phyloP scores from a whole-genome alignment of 495 filamentous ascomycete genomes.

The Daldinia vernicosa region DNA sequence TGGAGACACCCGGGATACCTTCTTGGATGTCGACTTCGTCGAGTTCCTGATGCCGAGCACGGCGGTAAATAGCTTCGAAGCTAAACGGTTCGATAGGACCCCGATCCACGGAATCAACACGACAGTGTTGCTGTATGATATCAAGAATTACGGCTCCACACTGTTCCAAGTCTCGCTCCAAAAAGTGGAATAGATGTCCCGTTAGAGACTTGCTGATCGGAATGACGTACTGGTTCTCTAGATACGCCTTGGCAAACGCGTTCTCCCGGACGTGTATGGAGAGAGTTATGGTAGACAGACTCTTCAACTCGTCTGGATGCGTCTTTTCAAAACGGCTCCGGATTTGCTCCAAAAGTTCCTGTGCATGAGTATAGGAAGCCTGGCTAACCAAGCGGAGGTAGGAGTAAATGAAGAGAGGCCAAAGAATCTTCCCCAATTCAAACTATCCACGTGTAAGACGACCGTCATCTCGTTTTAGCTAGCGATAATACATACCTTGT shows the following conservation, averaged over 20 bases:
- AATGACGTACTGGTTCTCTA: slow-evolving; percentile 84
- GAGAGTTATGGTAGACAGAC: slow-evolving; percentile 71
- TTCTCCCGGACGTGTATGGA: slow-evolving; percentile 81
- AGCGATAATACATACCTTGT: slow-evolving; percentile 70
- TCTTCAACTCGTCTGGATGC: slow-evolving; percentile 78
- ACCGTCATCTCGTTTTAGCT: neutral
- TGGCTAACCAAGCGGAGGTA: slow-evolving; percentile 84
- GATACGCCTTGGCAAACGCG: slow-evolving; percentile 76
- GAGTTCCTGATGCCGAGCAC: slow-evolving; percentile 56
- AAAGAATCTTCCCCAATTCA: slow-evolving; percentile 85
- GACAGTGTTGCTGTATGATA: slow-evolving; percentile 77
- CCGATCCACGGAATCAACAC: slow-evolving; percentile 76
- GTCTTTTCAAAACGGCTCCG: slow-evolving; percentile 74
- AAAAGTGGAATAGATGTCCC: slow-evolving; percentile 81
- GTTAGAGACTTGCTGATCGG: slow-evolving; percentile 82
- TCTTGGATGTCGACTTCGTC: slow-evolving; percentile 86
- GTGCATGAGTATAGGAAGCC: slow-evolving; percentile 72
- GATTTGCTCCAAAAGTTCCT: slow-evolving; percentile 73
- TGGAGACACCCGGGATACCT: slow-evolving; percentile 88
- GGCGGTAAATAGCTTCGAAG: slow-evolving; percentile 81
- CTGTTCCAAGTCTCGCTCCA: slow-evolving; percentile 81
- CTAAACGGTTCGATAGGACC: slow-evolving; percentile 79
- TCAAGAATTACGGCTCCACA: slow-evolving; percentile 79
- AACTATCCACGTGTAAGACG: slow-evolving; percentile 63
- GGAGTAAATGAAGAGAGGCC: slow-evolving; percentile 94